phyloP scores from a whole-genome alignment of 2,329 filamentous ascomycete genomes.

The Mollisiaceae sp. region DNA sequence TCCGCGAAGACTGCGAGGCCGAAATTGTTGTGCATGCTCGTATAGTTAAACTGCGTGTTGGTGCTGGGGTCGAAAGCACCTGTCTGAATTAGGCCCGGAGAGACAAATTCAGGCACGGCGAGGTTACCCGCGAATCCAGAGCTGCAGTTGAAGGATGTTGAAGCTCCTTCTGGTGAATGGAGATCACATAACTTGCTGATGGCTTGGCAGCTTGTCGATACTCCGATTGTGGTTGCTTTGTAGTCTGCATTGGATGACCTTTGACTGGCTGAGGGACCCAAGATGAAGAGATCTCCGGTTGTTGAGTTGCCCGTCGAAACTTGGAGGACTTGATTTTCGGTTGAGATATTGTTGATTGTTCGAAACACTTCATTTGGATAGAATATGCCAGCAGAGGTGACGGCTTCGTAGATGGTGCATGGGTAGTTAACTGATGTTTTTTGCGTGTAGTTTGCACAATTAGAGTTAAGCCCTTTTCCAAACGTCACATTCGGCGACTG shows the following conservation, averaged over 20 bases:
- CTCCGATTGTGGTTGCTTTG: background rate
- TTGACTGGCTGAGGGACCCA: background rate
- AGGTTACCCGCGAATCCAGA: background rate
- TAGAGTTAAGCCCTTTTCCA: background rate
- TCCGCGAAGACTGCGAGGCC: background rate
- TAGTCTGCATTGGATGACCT: background rate
- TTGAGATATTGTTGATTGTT: background rate
- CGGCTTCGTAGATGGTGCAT: background rate
- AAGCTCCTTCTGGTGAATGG: background rate
- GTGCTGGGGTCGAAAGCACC: background rate
- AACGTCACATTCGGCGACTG: background rate
- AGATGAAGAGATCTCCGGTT: constrained; percentile 5
- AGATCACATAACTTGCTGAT: background rate
- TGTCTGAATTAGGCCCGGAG: background rate
- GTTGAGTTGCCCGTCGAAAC: background rate
- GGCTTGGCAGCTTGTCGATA: background rate
- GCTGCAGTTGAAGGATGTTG: background rate
- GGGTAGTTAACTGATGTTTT: background rate
- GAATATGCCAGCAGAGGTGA: background rate
- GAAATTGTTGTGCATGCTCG: background rate
- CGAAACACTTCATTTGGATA: background rate
- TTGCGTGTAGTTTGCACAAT: background rate
- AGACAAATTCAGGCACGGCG: background rate
- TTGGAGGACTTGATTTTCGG: background rate
- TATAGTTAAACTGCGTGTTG: background rate